A percentile compares a stretch with the other conserved stretches of the same genome.
These are phyloP conservation scores for Candida labiduridarum DNA, from an alignment of 1,139 yeast genomes.

Conservation along the genomic window DNA sequence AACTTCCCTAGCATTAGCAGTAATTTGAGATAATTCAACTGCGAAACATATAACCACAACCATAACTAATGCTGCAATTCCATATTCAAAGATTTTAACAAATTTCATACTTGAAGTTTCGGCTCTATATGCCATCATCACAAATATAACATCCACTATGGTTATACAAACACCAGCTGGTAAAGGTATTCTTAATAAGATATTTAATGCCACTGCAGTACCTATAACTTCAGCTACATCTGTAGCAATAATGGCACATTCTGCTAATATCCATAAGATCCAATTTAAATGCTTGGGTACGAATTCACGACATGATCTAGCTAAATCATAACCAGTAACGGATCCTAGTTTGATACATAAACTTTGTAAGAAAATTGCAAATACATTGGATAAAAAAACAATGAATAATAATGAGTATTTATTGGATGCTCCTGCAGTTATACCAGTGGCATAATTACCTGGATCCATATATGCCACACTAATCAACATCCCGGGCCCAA, in stretches of 20 bases:
- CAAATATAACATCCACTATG: conserved; percentile 70
- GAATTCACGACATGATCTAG: conserved; percentile 65
- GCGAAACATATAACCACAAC: conserved; percentile 76
- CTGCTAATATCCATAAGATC: conserved; percentile 67
- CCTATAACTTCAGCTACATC: conserved; percentile 89
- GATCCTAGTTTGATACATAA: conserved; percentile 76
- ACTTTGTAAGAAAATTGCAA: conserved; percentile 74
- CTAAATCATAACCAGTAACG: conserved; percentile 78
- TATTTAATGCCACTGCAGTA: conserved; percentile 80
- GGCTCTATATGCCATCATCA: conserved; percentile 73
- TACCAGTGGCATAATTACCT: conserved; percentile 82
- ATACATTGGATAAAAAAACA: conserved; percentile 64
- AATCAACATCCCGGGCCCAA: conserved; percentile 81
- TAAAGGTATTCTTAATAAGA: conserved; percentile 65
- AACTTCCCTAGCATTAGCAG: conserved; percentile 49
- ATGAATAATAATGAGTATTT: conserved; percentile 65
- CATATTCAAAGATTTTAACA: conserved; percentile 64
- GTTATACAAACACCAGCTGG: conserved; percentile 81
- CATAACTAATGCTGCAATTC: conserved; percentile 66
- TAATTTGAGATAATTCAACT: conserved; percentile 61
- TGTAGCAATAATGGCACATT: conserved; percentile 79
- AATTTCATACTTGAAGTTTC: conserved; percentile 66
- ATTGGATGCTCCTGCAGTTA: conserved; percentile 75
- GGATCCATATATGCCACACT: conserved; percentile 85
- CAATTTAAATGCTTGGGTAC: conserved; percentile 64